These are phyloP conservation scores for Tremella mesenterica DNA, from an alignment of 768 basidiomycete species.

Conservation along the genomic window DNA sequence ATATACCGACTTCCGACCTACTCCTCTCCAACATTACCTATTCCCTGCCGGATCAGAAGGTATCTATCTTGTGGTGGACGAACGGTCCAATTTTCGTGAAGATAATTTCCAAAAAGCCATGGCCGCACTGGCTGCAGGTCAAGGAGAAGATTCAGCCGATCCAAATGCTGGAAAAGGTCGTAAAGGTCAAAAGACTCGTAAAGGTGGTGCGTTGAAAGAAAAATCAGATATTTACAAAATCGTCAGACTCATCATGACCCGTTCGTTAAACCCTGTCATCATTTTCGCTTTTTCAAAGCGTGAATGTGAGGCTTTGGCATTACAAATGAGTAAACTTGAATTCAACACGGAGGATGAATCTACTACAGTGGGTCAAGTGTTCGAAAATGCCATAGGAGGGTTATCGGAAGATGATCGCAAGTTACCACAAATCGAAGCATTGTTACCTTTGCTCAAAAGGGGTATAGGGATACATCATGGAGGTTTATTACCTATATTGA, in stretches of 20 bases:
- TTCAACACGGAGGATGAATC: slow-evolving; percentile 91
- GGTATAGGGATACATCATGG: slow-evolving; percentile 99
- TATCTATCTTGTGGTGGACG: slow-evolving; percentile 96
- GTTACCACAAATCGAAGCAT: slow-evolving; percentile 84
- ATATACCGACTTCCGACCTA: slow-evolving; percentile 97
- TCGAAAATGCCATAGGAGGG: slow-evolving; percentile 87
- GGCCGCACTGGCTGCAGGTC: slow-evolving; percentile 74
- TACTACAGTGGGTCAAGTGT: slow-evolving; percentile 73
- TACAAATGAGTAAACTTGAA: slow-evolving; percentile 88
- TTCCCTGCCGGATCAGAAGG: slow-evolving; percentile 96
- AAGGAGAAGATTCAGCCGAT: slow-evolving; percentile 88
- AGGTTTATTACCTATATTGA: slow-evolving; percentile 89
- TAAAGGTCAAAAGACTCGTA: slow-evolving; percentile 88
- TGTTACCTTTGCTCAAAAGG: slow-evolving; percentile 83
- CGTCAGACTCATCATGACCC: slow-evolving; percentile 94
- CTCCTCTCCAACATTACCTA: slow-evolving; percentile 93
- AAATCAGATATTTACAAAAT: slow-evolving; percentile 90
- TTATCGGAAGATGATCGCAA: slow-evolving; percentile 76
- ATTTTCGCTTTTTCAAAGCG: slow-evolving; percentile 97
- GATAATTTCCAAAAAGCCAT: slow-evolving; percentile 98
- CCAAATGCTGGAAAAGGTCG: slow-evolving; percentile 70
- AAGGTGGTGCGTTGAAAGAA: slow-evolving; percentile 79
- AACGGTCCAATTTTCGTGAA: slow-evolving; percentile 91
- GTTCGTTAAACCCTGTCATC: slow-evolving; percentile 96
- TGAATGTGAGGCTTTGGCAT: slow-evolving; percentile 87